A percentile compares a stretch with the other conserved stretches of the same genome.
Evolutionary conservation across 805 yeast species (phyloP).

Genomic region (Monosporozyma servazzii): DNA sequence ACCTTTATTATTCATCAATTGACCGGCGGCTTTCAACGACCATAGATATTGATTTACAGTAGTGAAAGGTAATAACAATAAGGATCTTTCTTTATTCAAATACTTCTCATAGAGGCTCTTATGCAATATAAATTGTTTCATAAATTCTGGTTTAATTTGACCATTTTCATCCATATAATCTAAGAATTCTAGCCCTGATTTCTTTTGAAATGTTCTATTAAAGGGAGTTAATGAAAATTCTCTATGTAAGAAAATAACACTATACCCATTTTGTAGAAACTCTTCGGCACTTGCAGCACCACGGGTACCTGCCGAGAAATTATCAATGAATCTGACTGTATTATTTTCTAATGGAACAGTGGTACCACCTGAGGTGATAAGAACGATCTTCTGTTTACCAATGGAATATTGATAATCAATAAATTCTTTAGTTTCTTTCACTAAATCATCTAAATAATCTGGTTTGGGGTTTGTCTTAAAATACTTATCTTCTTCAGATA

Average conservation of each 20-base stretch:
- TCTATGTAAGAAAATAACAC: slow-evolving; percentile 86
- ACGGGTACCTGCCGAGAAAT: slow-evolving; percentile 94
- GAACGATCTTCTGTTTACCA: slow-evolving; percentile 47
- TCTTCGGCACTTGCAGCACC: slow-evolving; percentile 96
- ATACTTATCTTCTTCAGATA: slow-evolving; percentile 62
- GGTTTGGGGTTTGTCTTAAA: slow-evolving; percentile 71
- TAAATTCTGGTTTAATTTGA: slow-evolving; percentile 50
- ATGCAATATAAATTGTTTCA: slow-evolving; percentile 51
- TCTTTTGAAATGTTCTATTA: slow-evolving; percentile 68
- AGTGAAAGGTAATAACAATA: slow-evolving; percentile 74
- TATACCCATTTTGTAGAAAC: slow-evolving; percentile 75
- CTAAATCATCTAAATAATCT: slow-evolving; percentile 54
- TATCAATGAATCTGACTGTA: slow-evolving; percentile 93
- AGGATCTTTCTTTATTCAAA: slow-evolving; percentile 16
- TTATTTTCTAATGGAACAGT: slow-evolving; percentile 96
- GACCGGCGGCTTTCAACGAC: slow-evolving; percentile 63
- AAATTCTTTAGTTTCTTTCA: slow-evolving; percentile 49
- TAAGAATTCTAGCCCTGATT: slow-evolving; percentile 66
- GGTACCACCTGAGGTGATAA: slow-evolving; percentile 95
- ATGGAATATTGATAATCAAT: slow-evolving; percentile 42
- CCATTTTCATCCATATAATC: slow-evolving; percentile 68
- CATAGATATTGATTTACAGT: slow-evolving; percentile 91
- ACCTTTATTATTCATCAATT: slow-evolving; percentile 46
- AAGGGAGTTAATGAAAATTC: slow-evolving; percentile 89
- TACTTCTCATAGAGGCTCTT: slow-evolving; percentile 34